Evolutionary conservation across 2,329 filamentous ascomycete species (phyloP), one percentile per base, ranked within the genome.

Genomic region (Cordyceps javanica): DNA sequence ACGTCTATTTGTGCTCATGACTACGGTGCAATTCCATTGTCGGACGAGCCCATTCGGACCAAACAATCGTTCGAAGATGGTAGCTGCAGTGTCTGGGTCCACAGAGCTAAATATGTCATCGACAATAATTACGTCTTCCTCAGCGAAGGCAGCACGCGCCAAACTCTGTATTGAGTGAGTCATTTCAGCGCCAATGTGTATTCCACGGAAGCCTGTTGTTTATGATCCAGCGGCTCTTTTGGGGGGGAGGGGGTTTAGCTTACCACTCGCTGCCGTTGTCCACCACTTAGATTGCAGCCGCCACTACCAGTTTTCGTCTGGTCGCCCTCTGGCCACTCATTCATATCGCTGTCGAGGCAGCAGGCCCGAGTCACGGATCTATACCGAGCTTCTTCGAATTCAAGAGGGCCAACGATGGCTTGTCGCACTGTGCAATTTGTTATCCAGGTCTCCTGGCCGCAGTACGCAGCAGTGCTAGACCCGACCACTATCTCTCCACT

Each of bases 41-140:
- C 55, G 34, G 6, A 58, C n/a, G 11, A 58, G n/a, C 9, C 55
- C 55, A 2, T 14, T 7, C 3, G 26, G 32, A 6, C 55, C 46
- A n/a, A 53, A 58, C 0, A 58, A 39, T 2, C 39, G 5, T 7
- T 19, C 13, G 14, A 58, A 50, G 45, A 57, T 51, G 5, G 5
- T 6, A 3, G 3, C 25, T 6, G 55, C 55, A 4, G 46, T 52
- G 8, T 44, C 48, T 28, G 46, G 30, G 36, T 58, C 55, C 5
- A 58, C 45, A 4, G 46, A 38, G 32, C 54, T 56, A n/a, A 56
- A 34, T 3, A 49, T 11, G 28, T 56, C 54, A 16, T 56, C 54
- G 4, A 48, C 23, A 28, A 56, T 16, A 42, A 56, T 56, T 3
- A 49, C 45, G 4, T 48, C 25, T 5, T 46, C 21, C 19, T 48